These are phyloP conservation scores for Parsonsia alboflavescens DNA, from an alignment of 257 asterid genomes.

Conservation along the genomic window DNA sequence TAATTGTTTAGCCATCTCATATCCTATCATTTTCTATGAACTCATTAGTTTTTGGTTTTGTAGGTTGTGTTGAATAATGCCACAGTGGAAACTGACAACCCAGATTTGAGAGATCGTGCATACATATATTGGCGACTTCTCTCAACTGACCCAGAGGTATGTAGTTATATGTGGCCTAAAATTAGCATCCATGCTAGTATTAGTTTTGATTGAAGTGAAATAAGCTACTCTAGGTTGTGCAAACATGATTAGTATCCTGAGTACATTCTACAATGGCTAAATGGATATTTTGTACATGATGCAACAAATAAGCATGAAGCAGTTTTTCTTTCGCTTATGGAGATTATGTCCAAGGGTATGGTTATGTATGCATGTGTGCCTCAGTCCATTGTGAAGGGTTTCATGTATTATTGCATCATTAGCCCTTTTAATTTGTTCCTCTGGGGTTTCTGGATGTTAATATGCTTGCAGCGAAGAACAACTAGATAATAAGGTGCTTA, in stretches of 20 bases:
- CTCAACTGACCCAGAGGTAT: conserved; percentile 98
- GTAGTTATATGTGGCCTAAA: conserved; percentile 10
- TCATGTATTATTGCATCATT: background rate
- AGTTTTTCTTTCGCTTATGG: background rate
- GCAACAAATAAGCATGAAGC: background rate
- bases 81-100: conserved; percentile 97
- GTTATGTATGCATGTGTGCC: background rate
- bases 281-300: background rate
- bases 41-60: background rate
- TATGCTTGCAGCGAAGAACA: background rate
- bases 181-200: too few species aligned
- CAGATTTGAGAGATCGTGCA: conserved; percentile 98
- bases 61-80: conserved; percentile 98
- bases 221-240: background rate
- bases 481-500: background rate
- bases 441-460: background rate
- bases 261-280: background rate
- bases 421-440: background rate
- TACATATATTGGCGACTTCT: conserved; percentile 99
- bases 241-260: background rate
- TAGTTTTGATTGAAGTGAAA: background rate
- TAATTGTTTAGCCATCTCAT: background rate
- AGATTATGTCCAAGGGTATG: background rate
- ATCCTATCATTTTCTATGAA: background rate
- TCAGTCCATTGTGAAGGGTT: background rate